phyloP scores from a whole-genome alignment of 305 asterid genomes.

The Rubia balearica region DNA sequence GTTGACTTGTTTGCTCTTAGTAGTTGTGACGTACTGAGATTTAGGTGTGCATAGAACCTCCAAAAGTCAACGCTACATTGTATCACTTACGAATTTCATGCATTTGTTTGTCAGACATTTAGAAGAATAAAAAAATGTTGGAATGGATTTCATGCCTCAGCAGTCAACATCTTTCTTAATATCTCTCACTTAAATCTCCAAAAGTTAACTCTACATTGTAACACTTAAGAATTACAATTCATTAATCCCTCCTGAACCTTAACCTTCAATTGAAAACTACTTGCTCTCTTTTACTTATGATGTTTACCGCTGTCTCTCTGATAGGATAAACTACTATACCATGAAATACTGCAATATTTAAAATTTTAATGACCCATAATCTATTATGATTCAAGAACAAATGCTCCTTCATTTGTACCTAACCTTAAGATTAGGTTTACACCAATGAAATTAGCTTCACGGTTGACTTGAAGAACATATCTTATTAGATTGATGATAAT shows the following conservation, averaged over 20 bases:
- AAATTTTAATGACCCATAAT: background rate
- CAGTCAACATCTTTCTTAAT: no score
- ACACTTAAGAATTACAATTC: background rate
- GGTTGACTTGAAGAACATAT: background rate
- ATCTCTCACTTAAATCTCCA: background rate
- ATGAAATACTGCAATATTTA: background rate
- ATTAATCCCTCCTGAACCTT: background rate
- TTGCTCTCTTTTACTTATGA: background rate
- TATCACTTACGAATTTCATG: no score
- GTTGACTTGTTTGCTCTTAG: background rate
- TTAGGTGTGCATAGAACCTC: background rate
- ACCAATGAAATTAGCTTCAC: background rate
- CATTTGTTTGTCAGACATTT: background rate
- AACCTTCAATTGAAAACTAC: background rate
- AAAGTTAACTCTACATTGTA: background rate
- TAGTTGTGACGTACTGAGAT: background rate
- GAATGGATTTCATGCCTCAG: no score
- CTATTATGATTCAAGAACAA: background rate
- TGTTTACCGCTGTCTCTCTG: background rate
- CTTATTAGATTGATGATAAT: background rate
- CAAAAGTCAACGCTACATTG: no score
- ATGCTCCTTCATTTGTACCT: background rate
- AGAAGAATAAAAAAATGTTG: no score
- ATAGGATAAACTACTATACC: background rate
- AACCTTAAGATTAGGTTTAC: background rate